phyloP scores from a whole-genome alignment of 371 early-diverging fungal species.

The Nematocida ironsii region DNA sequence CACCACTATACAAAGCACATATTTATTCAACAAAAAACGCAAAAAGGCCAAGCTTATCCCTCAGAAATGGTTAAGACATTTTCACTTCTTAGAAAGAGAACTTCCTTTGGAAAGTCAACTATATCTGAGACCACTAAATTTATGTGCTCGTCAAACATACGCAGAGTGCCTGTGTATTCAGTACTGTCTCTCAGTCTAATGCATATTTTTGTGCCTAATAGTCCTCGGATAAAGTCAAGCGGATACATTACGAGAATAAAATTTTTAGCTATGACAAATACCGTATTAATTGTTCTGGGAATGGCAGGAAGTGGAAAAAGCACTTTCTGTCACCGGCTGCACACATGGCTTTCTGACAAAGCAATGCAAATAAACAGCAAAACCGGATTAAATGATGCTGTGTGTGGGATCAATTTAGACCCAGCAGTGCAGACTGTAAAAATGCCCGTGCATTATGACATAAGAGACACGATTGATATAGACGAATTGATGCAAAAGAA shows the following conservation, averaged over 20 bases:
- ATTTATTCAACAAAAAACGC: background rate
- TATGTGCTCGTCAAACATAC: conserved; percentile 67
- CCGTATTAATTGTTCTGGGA: conserved; percentile 71
- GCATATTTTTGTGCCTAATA: conserved; percentile 58
- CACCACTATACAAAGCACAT: background rate
- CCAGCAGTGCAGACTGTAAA: conserved; percentile 88
- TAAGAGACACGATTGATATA: conserved; percentile 93
- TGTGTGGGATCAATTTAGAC: conserved; percentile 91
- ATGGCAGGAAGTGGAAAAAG: conserved; percentile 99
- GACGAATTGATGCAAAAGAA: conserved; percentile 97
- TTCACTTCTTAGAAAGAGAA: conserved; percentile 65
- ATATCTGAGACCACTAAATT: conserved; percentile 58
- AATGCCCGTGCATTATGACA: conserved; percentile 91
- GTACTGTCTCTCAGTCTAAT: conserved; percentile 60
- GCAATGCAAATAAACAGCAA: conserved; percentile 47
- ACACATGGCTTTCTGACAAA: conserved; percentile 67
- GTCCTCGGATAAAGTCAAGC: conserved; percentile 61
- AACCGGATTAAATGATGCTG: conserved; percentile 62
- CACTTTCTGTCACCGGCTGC: conserved; percentile 81
- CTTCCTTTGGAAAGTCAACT: conserved; percentile 2
- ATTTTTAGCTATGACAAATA: conserved; percentile 43
- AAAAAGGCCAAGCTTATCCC: background rate
- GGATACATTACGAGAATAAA: conserved; percentile 57
- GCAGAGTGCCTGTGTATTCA: conserved; percentile 52
- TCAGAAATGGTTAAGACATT: conserved; percentile 61